Evolutionary conservation across 306 rosid species (phyloP).

Genomic region (Cucurbita moschata): DNA sequence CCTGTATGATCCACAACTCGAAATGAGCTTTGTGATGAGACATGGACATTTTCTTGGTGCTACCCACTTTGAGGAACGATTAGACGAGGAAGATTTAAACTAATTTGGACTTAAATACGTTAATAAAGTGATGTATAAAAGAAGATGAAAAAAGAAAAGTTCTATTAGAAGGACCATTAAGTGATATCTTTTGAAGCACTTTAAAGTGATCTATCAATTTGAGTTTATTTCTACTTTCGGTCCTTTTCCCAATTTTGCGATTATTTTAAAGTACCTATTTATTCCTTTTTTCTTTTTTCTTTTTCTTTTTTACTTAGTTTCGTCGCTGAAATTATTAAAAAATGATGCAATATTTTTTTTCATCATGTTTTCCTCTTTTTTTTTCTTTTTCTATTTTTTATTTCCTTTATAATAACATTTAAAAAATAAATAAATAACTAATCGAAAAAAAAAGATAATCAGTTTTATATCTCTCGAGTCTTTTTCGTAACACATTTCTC

Average conservation of each 20-base stretch:
- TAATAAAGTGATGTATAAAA: neutral
- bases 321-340: neutral
- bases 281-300: neutral
- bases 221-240: neutral
- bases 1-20: too few relatives aligned
- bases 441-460: too few relatives aligned
- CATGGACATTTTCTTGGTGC: too few relatives aligned
- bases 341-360: neutral
- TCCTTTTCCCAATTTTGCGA: neutral
- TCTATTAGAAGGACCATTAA: neutral
- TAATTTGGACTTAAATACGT: neutral
- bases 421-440: too few relatives aligned
- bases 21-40: too few relatives aligned
- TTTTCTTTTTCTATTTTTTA: neutral
- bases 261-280: neutral
- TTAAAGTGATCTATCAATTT: neutral
- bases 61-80: too few relatives aligned
- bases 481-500: too few relatives aligned
- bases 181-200: neutral
- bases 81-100: too few relatives aligned
- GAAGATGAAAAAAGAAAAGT: neutral
- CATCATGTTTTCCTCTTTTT: neutral
- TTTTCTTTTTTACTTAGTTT: neutral
- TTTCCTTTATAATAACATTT: too few relatives aligned
- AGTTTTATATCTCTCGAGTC: too few relatives aligned